A percentile compares a stretch with the other conserved stretches of the same genome.
These are phyloP conservation scores for Colletotrichum sp. DNA, from an alignment of 2,329 filamentous ascomycete species.

Conservation along the genomic window DNA sequence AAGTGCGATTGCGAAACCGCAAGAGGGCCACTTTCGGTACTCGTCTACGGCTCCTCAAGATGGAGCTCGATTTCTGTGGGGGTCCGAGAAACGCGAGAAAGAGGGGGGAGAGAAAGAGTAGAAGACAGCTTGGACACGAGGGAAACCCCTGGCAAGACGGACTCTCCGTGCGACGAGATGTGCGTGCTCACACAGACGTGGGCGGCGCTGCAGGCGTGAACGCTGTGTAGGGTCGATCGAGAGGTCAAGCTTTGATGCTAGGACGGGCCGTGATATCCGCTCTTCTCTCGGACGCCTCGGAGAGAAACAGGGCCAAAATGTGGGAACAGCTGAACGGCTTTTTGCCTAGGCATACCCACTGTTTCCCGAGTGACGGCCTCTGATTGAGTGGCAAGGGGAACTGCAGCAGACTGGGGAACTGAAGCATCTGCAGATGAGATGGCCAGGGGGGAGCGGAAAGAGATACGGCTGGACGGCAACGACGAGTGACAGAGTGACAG, in stretches of 20 bases:
- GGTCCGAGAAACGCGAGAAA: not conserved
- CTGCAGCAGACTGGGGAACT: not conserved
- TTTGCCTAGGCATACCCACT: not conserved
- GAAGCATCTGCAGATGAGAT: not conserved
- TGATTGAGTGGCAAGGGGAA: not conserved
- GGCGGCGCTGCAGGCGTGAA: not conserved
- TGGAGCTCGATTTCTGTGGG: not conserved
- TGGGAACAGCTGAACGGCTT: not conserved
- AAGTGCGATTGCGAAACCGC: conserved; percentile 1
- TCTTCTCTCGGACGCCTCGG: conserved; percentile 9
- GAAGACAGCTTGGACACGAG: not conserved
- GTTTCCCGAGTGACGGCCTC: not conserved
- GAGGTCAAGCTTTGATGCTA: conserved; percentile 16
- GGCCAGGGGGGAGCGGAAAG: not conserved
- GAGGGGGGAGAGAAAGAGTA: not conserved
- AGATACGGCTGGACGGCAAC: not conserved
- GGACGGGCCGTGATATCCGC: conserved; percentile 11
- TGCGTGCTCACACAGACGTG: not conserved
- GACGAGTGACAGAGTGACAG: not conserved
- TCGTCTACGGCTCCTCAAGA: not conserved
- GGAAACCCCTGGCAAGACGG: not conserved
- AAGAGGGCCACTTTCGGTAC: not conserved
- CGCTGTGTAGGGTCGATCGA: conserved; percentile 1
- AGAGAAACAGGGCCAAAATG: not conserved
- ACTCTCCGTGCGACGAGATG: not conserved